A percentile compares a stretch with the other conserved stretches of the same genome.
Evolutionary conservation across 2,329 filamentous ascomycete species (phyloP).

Genomic region (Phaeosphaeriaceae sp.): DNA sequence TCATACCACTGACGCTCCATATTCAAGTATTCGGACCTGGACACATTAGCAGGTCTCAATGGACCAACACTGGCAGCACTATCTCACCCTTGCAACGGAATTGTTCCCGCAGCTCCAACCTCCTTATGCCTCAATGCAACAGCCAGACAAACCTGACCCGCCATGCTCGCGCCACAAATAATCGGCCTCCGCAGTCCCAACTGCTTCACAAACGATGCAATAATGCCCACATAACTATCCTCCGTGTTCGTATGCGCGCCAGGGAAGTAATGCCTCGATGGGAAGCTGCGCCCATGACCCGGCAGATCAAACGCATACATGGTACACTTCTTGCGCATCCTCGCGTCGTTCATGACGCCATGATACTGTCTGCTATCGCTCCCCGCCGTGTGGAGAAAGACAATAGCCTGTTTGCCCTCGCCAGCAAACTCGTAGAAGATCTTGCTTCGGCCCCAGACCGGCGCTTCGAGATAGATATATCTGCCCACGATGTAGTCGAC

Average conservation of each 20-base stretch:
- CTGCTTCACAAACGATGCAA: constrained; percentile 54
- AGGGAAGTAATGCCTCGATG: constrained; percentile 49
- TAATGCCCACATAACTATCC: constrained; percentile 56
- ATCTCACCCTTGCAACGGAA: constrained; percentile 54
- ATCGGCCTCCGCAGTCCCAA: constrained; percentile 55
- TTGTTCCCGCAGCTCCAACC: constrained; percentile 55
- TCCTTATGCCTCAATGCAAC: constrained; percentile 57
- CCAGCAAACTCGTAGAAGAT: constrained; percentile 59
- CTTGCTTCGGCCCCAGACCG: constrained; percentile 58
- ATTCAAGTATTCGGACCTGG: constrained; percentile 49
- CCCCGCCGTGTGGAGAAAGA: constrained; percentile 56
- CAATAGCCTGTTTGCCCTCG: constrained; percentile 55
- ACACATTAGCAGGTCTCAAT: constrained; percentile 25
- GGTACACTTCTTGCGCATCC: constrained; percentile 56
- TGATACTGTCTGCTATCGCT: constrained; percentile 59
- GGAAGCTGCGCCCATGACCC: constrained; percentile 58
- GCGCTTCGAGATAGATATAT: constrained; percentile 56
- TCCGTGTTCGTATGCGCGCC: constrained; percentile 59
- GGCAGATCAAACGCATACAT: constrained; percentile 61
- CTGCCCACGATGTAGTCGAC: constrained; percentile 56
- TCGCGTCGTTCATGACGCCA: constrained; percentile 58
- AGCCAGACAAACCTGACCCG: constrained; percentile 57
- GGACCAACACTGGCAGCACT: not conserved
- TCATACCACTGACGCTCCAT: constrained; percentile 56
- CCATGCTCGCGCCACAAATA: constrained; percentile 60